Evolutionary conservation across 148 eudicot species (phyloP), one percentile per base, ranked within the genome.

Genomic region (Persicaria maculosa): DNA sequence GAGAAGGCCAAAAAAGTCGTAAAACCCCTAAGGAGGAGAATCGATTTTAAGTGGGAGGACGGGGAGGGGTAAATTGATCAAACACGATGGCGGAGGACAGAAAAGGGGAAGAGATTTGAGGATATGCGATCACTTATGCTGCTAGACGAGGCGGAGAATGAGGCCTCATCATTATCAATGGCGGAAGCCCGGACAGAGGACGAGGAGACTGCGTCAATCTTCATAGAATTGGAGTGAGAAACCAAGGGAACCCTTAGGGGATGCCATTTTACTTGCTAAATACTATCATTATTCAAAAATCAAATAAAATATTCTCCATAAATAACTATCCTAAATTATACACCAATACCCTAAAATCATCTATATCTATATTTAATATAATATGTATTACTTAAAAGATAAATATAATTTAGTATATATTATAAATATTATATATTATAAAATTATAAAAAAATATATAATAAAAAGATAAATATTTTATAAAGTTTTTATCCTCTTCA

Each of bases 121-220:
- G 20, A 55, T 55, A 16, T n/a, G 17, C 61, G 61, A 55, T 55
- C 25, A 55, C 61, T n/a, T 17, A 7, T 48, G 3, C 12, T 48
- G 11, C 52, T 48, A 9, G 12, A 48, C 12, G 17, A n/a, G 22
- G 22, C 61, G 7, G 17, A 16, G 61, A 6, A 55, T 15, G n/a
- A 16, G 19, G 16, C 17, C 40, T 31, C 40, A 31, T 31, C 40
- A 31, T 3, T 20, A 1, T 55, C 61, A 3, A 55, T 55, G 9
- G 61, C 61, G 25, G 61, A 16, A 55, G n/a, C 20, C 22, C 19
- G 22, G 61, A 16, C n/a, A 55, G 61, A 55, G 61, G 4, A n/a
- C n/a, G n/a, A n/a, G 9, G 61, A 55, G 61, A 55, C 25, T 55
- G 22, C 61, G 61, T 55, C 61, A 55, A 55, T n/a, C n/a, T 54